These are phyloP conservation scores for Cadophora luteo-olivacea DNA, from an alignment of 2,329 filamentous ascomycete genomes.

Conservation along the genomic window DNA sequence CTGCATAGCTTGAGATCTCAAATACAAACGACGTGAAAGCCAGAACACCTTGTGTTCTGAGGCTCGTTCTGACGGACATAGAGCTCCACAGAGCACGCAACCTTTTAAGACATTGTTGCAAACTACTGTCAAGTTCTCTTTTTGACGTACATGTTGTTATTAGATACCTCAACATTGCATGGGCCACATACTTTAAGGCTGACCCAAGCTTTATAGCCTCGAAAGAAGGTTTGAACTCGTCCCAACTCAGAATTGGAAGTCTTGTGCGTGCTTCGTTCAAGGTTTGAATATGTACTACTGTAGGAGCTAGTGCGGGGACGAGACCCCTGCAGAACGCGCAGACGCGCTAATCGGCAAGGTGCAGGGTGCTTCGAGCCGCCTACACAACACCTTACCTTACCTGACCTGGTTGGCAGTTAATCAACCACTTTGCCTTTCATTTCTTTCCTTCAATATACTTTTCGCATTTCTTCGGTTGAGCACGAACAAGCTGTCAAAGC, in stretches of 20 bases:
- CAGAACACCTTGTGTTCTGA: neutral
- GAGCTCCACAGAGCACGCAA: no score
- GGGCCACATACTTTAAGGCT: neutral
- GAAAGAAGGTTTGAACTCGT: neutral
- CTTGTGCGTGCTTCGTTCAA: no score
- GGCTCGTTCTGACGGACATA: neutral
- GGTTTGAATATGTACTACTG: no score
- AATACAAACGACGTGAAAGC: neutral
- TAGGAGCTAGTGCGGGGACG: neutral
- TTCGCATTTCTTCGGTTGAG: neutral
- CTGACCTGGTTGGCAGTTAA: no score
- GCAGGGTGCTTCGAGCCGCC: slow-evolving; percentile 8
- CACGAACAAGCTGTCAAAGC: neutral
- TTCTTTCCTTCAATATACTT: neutral
- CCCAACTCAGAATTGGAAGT: neutral
- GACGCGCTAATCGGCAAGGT: slow-evolving; percentile 9
- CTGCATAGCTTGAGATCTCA: slow-evolving; percentile 62
- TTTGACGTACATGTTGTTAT: neutral
- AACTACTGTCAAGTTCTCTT: no score
- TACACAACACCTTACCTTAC: no score
- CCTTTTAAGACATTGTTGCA: no score
- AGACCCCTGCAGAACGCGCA: neutral
- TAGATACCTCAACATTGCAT: neutral
- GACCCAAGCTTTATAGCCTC: neutral
- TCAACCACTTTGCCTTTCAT: neutral